Base-by-base conservation (phyloP, 2,329 filamentous ascomycete genomes). In the Trichoderma guizhouense region DNA sequence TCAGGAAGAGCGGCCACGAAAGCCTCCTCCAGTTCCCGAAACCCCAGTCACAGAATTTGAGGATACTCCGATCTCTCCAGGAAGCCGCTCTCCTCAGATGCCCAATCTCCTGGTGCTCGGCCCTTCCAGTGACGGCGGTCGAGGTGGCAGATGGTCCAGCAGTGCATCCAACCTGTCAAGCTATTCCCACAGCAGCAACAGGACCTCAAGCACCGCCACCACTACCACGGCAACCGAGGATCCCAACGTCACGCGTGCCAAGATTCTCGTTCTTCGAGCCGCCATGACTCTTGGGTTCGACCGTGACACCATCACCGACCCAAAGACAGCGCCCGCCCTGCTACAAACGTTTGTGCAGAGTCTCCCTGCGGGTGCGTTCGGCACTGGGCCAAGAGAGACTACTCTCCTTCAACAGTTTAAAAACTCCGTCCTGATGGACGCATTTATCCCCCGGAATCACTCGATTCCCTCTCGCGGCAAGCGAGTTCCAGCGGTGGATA, bases 21-120 rank as follows among this genome's bases (percentile, higher is more conserved):
- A 85, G 69, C 80, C 82, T 21, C 82, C 81, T 3, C 82, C 83
- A 2, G 87, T 91, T 5, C 95, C 95, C 1, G 95, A 98, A 82
- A 98, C 95, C 0, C 95, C 95, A 0, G 95, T 95, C 0, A 98
- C 95, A 5, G 94, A 98, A 76, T 98, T 98, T 76, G 95, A 98
- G 80, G 95, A 98, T 78, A 94, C 92, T 0, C 91, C 93, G 5
- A 89, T 94, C 57, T 97, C 94, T 0, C 92, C 92, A 0, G 93
- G 95, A 71, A 93, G 93, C 75, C 89, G 91, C 58, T 91, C 88
- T 8, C 89, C 91, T 0, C 91, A 90, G 51, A 88, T 94, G 69
- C 95, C 94, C 7, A 97, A 97, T 78, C 97, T 98, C 76, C 86
- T 97, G 66, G 91, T 98, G 0, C 87, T 97, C 0, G 94, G 94